A percentile compares a stretch with the other conserved stretches of the same genome.
Evolutionary conservation across 192 early-diverging fungal genomes (phyloP).

Genomic region (Backusella luteola): DNA sequence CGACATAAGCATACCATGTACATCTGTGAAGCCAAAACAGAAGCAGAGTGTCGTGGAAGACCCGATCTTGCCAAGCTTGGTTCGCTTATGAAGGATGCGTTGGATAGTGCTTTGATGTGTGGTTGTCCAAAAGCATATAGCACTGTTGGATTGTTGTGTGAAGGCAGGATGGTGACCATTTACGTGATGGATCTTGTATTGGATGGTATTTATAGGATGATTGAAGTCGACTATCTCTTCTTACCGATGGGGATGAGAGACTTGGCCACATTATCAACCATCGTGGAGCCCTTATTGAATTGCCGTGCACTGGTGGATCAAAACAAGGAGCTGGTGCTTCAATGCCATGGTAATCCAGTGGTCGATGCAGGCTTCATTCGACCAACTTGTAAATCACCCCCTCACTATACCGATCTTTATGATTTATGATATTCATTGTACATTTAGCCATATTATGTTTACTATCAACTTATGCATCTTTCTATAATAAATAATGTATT

Average conservation of each 20-base stretch:
- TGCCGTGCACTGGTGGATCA: neutral
- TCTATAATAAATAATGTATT: too few relatives aligned
- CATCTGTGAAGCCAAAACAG: neutral
- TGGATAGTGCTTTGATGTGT: neutral
- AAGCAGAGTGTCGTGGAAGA: neutral
- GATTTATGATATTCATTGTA: neutral
- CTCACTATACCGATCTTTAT: neutral
- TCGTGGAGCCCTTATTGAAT: neutral
- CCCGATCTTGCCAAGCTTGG: neutral
- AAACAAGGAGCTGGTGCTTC: neutral
- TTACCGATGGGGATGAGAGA: neutral
- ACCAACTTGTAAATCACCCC: neutral
- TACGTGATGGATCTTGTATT: neutral
- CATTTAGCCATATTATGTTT: too few relatives aligned
- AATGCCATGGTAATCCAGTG: neutral
- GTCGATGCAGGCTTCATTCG: neutral
- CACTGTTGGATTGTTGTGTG: neutral
- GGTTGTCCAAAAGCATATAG: neutral
- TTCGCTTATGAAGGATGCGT: neutral
- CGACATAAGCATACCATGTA: neutral
- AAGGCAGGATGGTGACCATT: neutral
- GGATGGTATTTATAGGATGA: neutral
- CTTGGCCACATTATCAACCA: neutral
- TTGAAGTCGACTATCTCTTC: neutral
- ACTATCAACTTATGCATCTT: too few relatives aligned